These are phyloP conservation scores for Epichloe sylvatica DNA, from an alignment of 2,329 filamentous ascomycete genomes.

Conservation along the genomic window DNA sequence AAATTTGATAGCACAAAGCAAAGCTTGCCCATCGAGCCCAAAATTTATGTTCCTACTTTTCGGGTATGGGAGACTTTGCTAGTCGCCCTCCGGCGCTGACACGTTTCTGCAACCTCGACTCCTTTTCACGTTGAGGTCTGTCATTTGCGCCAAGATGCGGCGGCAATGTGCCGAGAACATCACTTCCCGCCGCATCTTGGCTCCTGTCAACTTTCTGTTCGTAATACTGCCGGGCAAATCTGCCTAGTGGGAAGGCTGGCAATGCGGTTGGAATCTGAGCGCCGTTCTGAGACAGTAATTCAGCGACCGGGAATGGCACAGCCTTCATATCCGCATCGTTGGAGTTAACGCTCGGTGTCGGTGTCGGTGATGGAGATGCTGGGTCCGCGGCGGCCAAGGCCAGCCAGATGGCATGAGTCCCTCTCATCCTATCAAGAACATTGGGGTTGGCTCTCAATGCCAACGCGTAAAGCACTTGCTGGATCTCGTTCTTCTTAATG, in stretches of 20 bases:
- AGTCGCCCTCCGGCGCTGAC: constrained; percentile 65
- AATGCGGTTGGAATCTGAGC: constrained; percentile 66
- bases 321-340: constrained; percentile 34
- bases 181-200: constrained; percentile 30
- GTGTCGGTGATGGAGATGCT: constrained; percentile 51
- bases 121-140: constrained; percentile 46
- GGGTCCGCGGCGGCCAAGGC: constrained; percentile 88
- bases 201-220: constrained; percentile 54
- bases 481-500: constrained; percentile 92
- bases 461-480: constrained; percentile 80
- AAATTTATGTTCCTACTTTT: constrained; percentile 37
- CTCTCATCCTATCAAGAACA: constrained; percentile 67
- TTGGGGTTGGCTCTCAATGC: constrained; percentile 82
- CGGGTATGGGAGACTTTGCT: constrained; percentile 49
- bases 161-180: constrained; percentile 50
- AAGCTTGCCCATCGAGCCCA: constrained; percentile 26
- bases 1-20: constrained; percentile 23
- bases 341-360: constrained; percentile 28
- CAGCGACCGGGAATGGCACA: constrained; percentile 73
- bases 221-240: constrained; percentile 68
- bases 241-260: constrained; percentile 72
- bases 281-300: constrained; percentile 85
- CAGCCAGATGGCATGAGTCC: constrained; percentile 79
- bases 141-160: constrained; percentile 28
- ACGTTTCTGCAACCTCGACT: constrained; percentile 60